Percentiles rank a stretch among this genome's conserved stretches.
Evolutionary conservation across 768 basidiomycete genomes (phyloP).

Genomic region (Gloeophyllum trabeum): DNA sequence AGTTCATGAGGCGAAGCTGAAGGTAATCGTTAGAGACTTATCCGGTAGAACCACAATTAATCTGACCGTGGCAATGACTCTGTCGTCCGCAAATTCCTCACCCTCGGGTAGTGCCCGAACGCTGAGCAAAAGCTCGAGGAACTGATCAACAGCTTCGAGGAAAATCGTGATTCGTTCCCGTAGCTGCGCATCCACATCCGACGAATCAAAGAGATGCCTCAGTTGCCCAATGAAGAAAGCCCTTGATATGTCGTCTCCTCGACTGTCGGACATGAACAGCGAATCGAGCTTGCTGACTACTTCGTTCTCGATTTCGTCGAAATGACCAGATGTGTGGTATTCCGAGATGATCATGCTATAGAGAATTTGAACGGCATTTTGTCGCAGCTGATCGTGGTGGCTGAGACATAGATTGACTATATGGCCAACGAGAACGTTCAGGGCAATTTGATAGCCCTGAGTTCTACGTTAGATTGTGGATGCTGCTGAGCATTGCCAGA

Average conservation of each 20-base stretch:
- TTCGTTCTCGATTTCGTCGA: conserved; percentile 86
- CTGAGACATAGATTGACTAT: conserved; percentile 90
- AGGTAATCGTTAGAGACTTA: neutral
- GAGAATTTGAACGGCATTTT: conserved; percentile 83
- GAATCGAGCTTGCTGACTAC: conserved; percentile 85
- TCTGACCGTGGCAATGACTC: conserved; percentile 79
- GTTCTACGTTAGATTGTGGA: no score
- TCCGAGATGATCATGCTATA: conserved; percentile 95
- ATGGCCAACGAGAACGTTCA: conserved; percentile 77
- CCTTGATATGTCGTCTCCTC: conserved; percentile 82
- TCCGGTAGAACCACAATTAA: conserved; percentile 2
- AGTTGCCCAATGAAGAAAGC: conserved; percentile 90
- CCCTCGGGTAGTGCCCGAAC: conserved; percentile 86
- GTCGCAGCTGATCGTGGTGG: conserved; percentile 87
- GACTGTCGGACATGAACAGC: conserved; percentile 88
- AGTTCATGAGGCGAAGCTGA: conserved; percentile 84
- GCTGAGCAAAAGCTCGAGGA: conserved; percentile 82
- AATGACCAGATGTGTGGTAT: conserved; percentile 75
- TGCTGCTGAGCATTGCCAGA: conserved; percentile 7
- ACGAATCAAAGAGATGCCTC: conserved; percentile 78
- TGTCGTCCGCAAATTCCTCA: conserved; percentile 90
- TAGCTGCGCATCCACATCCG: conserved; percentile 70
- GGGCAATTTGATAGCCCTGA: conserved; percentile 76
- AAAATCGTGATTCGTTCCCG: conserved; percentile 71
- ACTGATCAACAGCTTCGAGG: conserved; percentile 83